Evolutionary conservation across 768 basidiomycete species (phyloP), one percentile per base, ranked within the genome.

Genomic region (Xerocomellus intermedius): DNA sequence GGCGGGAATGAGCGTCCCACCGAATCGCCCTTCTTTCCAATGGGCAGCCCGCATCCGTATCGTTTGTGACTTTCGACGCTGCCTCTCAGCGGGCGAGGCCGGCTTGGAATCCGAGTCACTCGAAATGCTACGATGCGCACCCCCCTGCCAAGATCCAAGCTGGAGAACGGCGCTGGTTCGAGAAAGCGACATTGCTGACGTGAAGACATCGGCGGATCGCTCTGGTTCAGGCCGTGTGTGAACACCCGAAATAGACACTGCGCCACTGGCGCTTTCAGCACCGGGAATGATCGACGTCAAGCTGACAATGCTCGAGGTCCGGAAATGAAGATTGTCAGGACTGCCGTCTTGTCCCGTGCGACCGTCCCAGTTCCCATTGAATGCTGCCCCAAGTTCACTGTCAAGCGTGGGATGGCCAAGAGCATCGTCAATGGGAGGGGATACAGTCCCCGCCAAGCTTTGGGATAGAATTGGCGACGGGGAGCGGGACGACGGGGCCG

Each of bases 11-110:
- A 73, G 64, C 1, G 70, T 71, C 53, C 74, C 73, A 36, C 69
- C 69, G 54, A 84, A 82, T 44, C 85, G 77, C 22, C 80, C 79
- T 60, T 82, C 80, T 36, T 77, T 77, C 84, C 82, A 87, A 26
- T 78, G 79, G 45, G 71, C 71, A 41, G 85, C 86, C 37, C 85
- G 79, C 64, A 79, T 75, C 21, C 80, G 80, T 22, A 86, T 71
- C 16, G 82, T 85, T 54, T 78, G 71, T 7, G 78, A 76, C 43
- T 80, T 71, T 48, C 75, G 71, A 5, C 60, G 65, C 42, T 67
- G 67, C 50, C 57, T 71, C 42, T 71, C 70, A 9, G 59, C 54
- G 12, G 61, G 62, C 8, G 61, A 58, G 14, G 45, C 39, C 19
- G 50, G 51, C 13, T 61, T 60, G n/a, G 61, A 48, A 35, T 51